These are phyloP conservation scores for Sedum album DNA, from an alignment of 164 flowering plant genomes.

Conservation along the genomic window DNA sequence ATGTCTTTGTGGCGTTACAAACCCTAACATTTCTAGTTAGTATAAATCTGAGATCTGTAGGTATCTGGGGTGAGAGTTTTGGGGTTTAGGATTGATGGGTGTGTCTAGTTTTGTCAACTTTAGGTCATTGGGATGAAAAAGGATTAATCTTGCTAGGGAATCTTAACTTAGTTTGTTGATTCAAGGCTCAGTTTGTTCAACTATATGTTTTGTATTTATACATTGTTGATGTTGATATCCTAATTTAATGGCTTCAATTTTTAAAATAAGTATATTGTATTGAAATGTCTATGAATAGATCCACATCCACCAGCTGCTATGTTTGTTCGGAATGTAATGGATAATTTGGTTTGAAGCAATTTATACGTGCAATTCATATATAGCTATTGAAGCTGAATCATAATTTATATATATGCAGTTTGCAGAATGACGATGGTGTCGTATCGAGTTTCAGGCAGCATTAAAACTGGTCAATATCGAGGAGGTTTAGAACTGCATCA, in stretches of 20 bases:
- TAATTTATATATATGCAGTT: background rate
- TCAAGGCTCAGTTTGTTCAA: background rate
- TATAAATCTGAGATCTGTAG: background rate
- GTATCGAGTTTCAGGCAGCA: constrained; percentile 39
- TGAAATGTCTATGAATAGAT: no score
- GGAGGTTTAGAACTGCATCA: constrained; percentile 15
- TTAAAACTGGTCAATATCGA: constrained; percentile 24
- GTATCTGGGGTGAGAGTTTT: background rate
- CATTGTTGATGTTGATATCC: no score
- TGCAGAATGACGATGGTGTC: constrained; percentile 62
- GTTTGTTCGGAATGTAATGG: no score
- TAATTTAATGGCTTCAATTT: background rate
- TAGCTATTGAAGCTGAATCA: background rate
- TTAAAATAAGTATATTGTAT: no score
- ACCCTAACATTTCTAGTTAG: background rate
- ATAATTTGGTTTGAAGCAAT: background rate
- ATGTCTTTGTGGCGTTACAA: no score
- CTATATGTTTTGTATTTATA: no score
- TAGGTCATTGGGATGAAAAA: background rate
- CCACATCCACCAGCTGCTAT: no score
- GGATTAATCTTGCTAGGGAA: background rate
- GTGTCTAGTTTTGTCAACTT: background rate
- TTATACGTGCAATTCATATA: background rate
- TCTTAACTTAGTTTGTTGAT: background rate
- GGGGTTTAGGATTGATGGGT: background rate